phyloP scores from a whole-genome alignment of 2,329 filamentous ascomycete species.

The Fusarium begoniae region DNA sequence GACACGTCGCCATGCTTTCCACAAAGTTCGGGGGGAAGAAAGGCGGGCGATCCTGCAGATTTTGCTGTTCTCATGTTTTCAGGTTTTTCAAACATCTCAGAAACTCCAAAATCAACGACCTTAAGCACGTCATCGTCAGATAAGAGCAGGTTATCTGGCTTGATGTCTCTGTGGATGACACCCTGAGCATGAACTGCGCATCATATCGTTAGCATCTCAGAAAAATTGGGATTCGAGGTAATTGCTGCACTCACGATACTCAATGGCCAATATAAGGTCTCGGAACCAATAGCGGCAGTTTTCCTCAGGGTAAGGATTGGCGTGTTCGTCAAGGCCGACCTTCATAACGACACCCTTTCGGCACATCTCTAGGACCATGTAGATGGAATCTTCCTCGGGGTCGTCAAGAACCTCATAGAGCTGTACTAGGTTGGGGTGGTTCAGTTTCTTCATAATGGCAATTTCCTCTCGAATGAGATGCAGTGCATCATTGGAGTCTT shows the following conservation, averaged over 20 bases:
- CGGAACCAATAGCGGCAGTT: slow-evolving; percentile 91
- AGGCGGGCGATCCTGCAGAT: slow-evolving; percentile 93
- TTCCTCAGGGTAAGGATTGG: slow-evolving; percentile 84
- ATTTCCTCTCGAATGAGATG: slow-evolving; percentile 95
- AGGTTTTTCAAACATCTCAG: slow-evolving; percentile 93
- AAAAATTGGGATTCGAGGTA: too few species aligned
- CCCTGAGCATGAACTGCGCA: slow-evolving; percentile 85
- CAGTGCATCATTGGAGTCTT: slow-evolving; percentile 75
- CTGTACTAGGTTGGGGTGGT: slow-evolving; percentile 93
- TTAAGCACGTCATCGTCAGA: slow-evolving; percentile 94
- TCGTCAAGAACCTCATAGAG: slow-evolving; percentile 96
- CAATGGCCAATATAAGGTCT: slow-evolving; percentile 92
- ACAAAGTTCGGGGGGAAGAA: slow-evolving; percentile 92
- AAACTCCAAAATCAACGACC: slow-evolving; percentile 98
- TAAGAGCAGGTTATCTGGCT: slow-evolving; percentile 93
- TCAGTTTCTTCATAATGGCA: slow-evolving; percentile 98
- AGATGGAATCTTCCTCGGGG: slow-evolving; percentile 92
- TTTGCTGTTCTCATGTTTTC: slow-evolving; percentile 91
- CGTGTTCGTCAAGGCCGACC: slow-evolving; percentile 84
- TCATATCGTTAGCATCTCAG: neutral
- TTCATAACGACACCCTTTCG: slow-evolving; percentile 98
- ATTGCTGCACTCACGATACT: slow-evolving; percentile 73
- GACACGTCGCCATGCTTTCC: slow-evolving; percentile 87
- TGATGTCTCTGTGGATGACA: slow-evolving; percentile 96
- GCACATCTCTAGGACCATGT: slow-evolving; percentile 99